Conservation (phyloP, 2,329 filamentous ascomycete species). For the Xylaria sp. region DNA sequence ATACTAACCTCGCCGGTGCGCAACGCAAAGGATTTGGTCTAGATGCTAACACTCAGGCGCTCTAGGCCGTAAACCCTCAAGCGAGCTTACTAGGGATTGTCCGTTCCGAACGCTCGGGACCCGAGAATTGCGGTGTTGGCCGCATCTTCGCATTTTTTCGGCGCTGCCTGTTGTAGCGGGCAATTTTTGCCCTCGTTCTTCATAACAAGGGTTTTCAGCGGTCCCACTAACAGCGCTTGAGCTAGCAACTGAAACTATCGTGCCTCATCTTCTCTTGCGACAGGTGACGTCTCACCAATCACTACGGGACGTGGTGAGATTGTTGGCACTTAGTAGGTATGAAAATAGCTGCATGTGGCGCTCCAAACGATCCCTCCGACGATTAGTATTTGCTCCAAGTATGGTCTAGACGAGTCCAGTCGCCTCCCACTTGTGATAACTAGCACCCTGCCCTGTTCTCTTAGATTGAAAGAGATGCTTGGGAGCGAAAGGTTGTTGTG, state of each 20-base stretch:
- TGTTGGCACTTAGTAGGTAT: constrained; percentile 15
- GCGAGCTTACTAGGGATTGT: neutral
- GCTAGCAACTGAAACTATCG: constrained; percentile 8
- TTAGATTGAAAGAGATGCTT: neutral
- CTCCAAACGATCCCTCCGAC: neutral
- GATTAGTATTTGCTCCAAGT: neutral
- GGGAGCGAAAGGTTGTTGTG: neutral
- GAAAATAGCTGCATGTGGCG: constrained; percentile 8
- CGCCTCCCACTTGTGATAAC: neutral
- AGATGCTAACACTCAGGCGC: neutral
- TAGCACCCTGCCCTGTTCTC: neutral
- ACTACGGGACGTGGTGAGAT: neutral
- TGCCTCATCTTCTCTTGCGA: neutral
- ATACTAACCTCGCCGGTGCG: neutral
- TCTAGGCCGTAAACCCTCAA: constrained; percentile 2
- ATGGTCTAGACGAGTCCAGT: constrained; percentile 14
- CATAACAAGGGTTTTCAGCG: neutral
- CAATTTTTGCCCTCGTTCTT: neutral
- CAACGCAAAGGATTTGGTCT: constrained; percentile 1
- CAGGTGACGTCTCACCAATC: neutral
- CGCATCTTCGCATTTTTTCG: neutral
- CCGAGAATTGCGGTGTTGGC: constrained; percentile 6
- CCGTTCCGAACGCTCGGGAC: constrained; percentile 20
- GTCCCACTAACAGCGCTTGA: constrained; percentile 9
- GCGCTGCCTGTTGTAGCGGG: neutral